Base-by-base conservation (phyloP, 177 flowering plant genomes). In the Vitis hybrid region DNA sequence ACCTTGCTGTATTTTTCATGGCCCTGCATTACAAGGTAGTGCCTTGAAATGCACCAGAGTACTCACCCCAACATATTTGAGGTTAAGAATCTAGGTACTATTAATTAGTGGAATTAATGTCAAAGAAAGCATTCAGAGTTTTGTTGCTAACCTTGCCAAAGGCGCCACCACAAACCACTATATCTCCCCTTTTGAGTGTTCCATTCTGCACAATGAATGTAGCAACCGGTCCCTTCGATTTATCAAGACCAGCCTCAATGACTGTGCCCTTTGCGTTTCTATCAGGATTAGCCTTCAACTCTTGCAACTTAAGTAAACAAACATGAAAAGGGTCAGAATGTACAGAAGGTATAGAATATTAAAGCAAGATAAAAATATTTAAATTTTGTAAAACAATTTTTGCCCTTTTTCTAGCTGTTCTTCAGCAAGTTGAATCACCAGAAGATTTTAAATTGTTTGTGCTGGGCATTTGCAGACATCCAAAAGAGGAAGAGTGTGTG, bases 201-300 rank as follows among this genome's bases (percentile, higher is more conserved):
- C 99, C 99, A 81, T 92, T 96, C 82, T 96, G 98, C 68, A 94
- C 91, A 64, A 96, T 91, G 74, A 96, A 88, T 68, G 97, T 94
- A 62, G 95, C 97, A 22, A 89, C 79, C 12, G 97, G 90, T 59
- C 99, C 99, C 81, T 90, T 94, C 22, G 92, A 82, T 82, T 94
- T 96, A 76, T 94, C 77, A 73, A 92, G 97, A 64, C 93, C 93
- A 0, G 99, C 97, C 82, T 96, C 99, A 81, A 96, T 94, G 19
- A 91, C 97, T 15, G 93, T 92, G 55, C 99, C 98, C 81, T 86
- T 94, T 17, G 97, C 98, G 77, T 82, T 87, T 84, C 97, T 86
- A 49, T 92, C 82, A 55, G 99, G 99, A 81, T 94, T 94, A 28
- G 99, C 98, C 79, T 91, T 94, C 86, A 94, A 81, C 65, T 96